A percentile compares a stretch with the other conserved stretches of the same genome.
phyloP scores from a whole-genome alignment of 345 rosid genomes.

The Gossypioides kirkii region DNA sequence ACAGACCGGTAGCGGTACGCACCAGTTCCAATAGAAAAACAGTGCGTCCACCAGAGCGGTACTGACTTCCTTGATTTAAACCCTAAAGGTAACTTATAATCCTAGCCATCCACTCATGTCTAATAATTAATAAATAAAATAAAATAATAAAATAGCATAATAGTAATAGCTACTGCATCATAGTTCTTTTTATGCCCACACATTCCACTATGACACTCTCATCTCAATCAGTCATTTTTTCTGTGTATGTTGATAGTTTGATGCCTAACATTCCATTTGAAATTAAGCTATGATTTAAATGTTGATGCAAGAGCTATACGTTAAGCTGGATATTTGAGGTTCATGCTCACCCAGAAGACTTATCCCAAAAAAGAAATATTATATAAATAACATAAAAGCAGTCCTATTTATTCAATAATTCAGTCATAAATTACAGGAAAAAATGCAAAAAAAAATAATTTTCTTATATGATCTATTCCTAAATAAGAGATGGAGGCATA shows the following conservation, averaged over 20 bases:
- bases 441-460: background rate
- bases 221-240: background rate
- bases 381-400: background rate
- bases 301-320: background rate
- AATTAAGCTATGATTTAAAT: background rate
- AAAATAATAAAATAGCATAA: background rate
- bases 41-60: no score
- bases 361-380: background rate
- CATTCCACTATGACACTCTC: background rate
- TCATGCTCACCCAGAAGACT: background rate
- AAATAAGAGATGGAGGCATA: background rate
- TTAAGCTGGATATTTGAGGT: background rate
- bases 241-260: background rate
- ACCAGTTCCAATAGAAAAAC: no score
- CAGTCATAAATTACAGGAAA: background rate
- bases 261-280: background rate
- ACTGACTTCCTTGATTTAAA: no score
- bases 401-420: background rate
- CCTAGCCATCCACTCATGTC: background rate
- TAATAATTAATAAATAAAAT: no score
- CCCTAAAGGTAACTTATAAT: background rate
- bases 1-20: no score
- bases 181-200: background rate
- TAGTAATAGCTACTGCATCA: background rate
- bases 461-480: background rate